Percentiles rank a stretch among this genome's conserved stretches.
Evolutionary conservation across 352 stramenopile species (phyloP).

Genomic region (Pythium grandisporangium): DNA sequence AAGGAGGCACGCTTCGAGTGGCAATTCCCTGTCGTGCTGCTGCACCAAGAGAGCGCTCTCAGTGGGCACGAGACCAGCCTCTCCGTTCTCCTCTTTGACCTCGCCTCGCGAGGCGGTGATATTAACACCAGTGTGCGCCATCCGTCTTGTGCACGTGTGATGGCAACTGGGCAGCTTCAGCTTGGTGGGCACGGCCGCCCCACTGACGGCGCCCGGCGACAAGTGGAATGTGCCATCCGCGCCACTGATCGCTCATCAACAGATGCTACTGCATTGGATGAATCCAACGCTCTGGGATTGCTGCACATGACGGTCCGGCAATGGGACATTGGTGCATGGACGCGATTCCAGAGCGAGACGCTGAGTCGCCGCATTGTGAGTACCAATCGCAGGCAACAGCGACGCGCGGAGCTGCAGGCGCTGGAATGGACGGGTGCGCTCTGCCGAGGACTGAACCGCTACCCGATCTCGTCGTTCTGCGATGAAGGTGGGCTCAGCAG

Average conservation of each 20-base stretch:
- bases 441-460: slow-evolving; percentile 55
- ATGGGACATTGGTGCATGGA: slow-evolving; percentile 40
- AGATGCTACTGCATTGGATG: too few relatives aligned
- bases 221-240: too few relatives aligned
- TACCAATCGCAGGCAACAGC: slow-evolving; percentile 39
- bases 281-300: too few relatives aligned
- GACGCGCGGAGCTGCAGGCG: slow-evolving; percentile 13
- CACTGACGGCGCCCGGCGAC: too few relatives aligned
- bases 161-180: too few relatives aligned
- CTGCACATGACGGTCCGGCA: slow-evolving; percentile 25
- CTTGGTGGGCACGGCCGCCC: too few relatives aligned
- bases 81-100: too few relatives aligned
- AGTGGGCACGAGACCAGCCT: too few relatives aligned
- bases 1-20: slow-evolving; percentile 5
- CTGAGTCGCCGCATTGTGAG: slow-evolving; percentile 42
- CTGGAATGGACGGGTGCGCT: slow-evolving; percentile 60
- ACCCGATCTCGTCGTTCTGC: slow-evolving; percentile 63
- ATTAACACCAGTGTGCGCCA: too few relatives aligned
- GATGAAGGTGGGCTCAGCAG: slow-evolving; percentile 58
- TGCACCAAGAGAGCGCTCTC: background rate
- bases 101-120: too few relatives aligned
- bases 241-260: too few relatives aligned
- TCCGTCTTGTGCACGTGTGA: too few relatives aligned
- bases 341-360: slow-evolving; percentile 20
- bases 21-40: slow-evolving; percentile 5